These are phyloP conservation scores for Eremochloa ophiuroides DNA, from an alignment of 176 grass and related monocot genomes.

Conservation along the genomic window DNA sequence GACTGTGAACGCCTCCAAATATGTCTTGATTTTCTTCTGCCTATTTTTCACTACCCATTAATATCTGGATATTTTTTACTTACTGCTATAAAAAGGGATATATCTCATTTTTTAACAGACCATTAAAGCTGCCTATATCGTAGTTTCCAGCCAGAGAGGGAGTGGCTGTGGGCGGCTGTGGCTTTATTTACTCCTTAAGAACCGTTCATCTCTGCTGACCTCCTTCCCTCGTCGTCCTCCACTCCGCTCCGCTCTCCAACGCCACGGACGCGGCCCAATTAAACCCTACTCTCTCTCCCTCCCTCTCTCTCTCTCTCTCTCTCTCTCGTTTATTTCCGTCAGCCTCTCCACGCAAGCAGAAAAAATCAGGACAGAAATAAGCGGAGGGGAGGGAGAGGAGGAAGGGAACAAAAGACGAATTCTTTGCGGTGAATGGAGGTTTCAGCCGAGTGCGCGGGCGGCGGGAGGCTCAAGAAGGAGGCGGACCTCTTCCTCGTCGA, in stretches of 20 bases:
- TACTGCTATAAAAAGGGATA: constrained; percentile 37
- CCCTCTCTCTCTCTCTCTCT: constrained; percentile 12
- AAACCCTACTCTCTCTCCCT: constrained; percentile 59
- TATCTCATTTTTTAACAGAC: constrained; percentile 42
- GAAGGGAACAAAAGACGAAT: constrained; percentile 1
- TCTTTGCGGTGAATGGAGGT: constrained; percentile 30
- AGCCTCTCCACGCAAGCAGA: neutral
- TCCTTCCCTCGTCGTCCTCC: constrained; percentile 21
- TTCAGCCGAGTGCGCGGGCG: constrained; percentile 23
- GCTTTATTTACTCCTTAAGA: constrained; percentile 80
- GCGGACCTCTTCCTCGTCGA: constrained; percentile 76
- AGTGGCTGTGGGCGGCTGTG: constrained; percentile 32
- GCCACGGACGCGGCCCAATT: constrained; percentile 27
- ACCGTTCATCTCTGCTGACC: constrained; percentile 46
- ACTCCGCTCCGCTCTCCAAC: constrained; percentile 36
- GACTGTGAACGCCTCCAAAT: neutral
- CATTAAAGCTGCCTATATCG: constrained; percentile 7
- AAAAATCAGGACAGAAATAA: constrained; percentile 18
- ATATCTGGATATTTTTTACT: constrained; percentile 14
- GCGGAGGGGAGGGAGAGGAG: neutral
- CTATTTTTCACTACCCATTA: neutral
- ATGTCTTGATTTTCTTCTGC: neutral
- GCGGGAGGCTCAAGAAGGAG: constrained; percentile 53
- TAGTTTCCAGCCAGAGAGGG: constrained; percentile 26
- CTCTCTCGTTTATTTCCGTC: constrained; percentile 28